Evolutionary conservation across 495 filamentous ascomycete genomes (phyloP), one percentile per base, ranked within the genome.

Genomic region (Xanthoparmelia taractica): DNA sequence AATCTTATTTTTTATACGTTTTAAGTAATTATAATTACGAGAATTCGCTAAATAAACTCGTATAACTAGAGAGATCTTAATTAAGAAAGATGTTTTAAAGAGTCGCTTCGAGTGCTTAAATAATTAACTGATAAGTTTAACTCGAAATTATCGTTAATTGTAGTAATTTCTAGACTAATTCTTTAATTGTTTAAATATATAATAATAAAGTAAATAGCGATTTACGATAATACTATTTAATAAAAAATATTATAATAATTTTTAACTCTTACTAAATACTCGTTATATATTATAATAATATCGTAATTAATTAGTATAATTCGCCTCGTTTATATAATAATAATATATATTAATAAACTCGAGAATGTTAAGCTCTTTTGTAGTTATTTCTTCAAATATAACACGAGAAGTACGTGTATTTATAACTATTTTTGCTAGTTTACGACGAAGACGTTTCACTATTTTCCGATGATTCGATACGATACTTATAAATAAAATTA

Each of bases 221-320:
- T 65, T 62, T 6, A 54, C 37, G 62, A 63, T 65, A 50, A 29
- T 58, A 36, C 4, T 64, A 64, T 48, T 36, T 45, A 59, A 47
- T 40, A 61, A 11, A 60, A 59, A 64, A 37, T 60, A 43, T 33
- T 27, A 61, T 64, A 18, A n/a, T 1, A 18, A 29, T 41, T 64
- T 61, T 15, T 45, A 58, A 27, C 34, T 36, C 34, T 36, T 36
- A 36, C 4, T 36, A 36, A 5, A 36, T 36, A 36, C 34, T 10
- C 34, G 38, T 33, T 54, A 23, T 54, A 60, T 64, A 64, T 11
- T 23, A 15, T 45, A 45, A 47, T 48, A 33, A 45, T 50, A 48
- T 4, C 27, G 7, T 15, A 33, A 48, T 61, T 61, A 54, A 61
- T 45, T 34, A 36, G 34, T 10, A 36, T 36, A 36, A 36, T 36